Conservation (phyloP, 2,329 filamentous ascomycete genomes). For the Trichoderma sp. region DNA sequence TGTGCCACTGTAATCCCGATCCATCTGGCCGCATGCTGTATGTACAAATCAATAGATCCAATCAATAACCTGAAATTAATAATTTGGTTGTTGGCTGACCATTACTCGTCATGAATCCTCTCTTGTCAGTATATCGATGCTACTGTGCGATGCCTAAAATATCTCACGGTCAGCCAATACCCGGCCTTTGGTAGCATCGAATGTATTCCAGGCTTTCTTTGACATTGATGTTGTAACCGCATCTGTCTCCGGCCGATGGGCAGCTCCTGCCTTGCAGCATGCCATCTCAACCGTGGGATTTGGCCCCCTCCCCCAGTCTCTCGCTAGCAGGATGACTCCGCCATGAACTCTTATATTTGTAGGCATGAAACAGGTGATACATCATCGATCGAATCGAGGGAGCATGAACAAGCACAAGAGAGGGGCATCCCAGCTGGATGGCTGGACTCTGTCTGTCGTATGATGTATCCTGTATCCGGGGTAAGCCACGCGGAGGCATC, state of each 20-base stretch:
- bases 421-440: neutral
- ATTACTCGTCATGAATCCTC: neutral
- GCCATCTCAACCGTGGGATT: slow-evolving; percentile 7
- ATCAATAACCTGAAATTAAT: neutral
- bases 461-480: slow-evolving; percentile 24
- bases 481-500: slow-evolving; percentile 24
- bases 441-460: slow-evolving; percentile 15
- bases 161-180: neutral
- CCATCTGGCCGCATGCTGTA: neutral
- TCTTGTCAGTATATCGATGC: neutral
- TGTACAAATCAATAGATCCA: neutral
- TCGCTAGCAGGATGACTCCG: neutral
- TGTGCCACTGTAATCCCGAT: neutral
- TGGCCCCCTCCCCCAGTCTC: neutral
- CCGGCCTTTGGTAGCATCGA: neutral
- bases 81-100: neutral
- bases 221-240: neutral
- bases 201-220: neutral
- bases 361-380: neutral
- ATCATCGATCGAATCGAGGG: slow-evolving; percentile 10
- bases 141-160: neutral
- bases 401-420: neutral
- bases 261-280: neutral
- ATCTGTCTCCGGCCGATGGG: neutral
- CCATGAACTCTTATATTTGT: neutral